Evolutionary conservation across 2,329 filamentous ascomycete genomes (phyloP), one percentile per base, ranked within the genome.

Genomic region (Metarhizium rileyi): DNA sequence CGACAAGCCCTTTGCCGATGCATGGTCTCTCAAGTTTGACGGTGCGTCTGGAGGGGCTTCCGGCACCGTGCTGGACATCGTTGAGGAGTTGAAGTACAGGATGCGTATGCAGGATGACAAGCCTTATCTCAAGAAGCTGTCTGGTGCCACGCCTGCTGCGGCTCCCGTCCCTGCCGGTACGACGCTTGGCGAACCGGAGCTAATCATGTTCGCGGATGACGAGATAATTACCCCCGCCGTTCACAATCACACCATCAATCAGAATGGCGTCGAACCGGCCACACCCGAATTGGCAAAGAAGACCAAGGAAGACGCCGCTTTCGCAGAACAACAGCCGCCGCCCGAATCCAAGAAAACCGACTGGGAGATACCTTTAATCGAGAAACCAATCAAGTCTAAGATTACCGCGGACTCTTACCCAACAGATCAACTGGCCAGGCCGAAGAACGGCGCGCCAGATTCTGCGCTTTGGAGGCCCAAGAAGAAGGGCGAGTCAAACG

Each of bases 61-160:
- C 16, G 27, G 14, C 26, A 42, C 45, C 6, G 40, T 52, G 27
- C 20, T 52, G 10, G 51, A 48, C 12, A 48, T 52, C n/a, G 51
- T 52, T 4, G 51, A 52, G 22, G 51, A 52, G 16, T 52, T 52
- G 28, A 52, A 48, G 16, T 30, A 43, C 28, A 50, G 18, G 41
- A 28, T 52, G 23, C 33, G 48, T 20, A 44, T 25, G 26, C 20
- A 44, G 16, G 41, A 30, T 3, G 41, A 42, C 41, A 20, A 18
- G 23, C 12, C 7, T 4, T 44, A 30, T 25, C 44, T 12, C 22
- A 40, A 50, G 27, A 26, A 41, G 20, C 26, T 18, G n/a, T 25
- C 38, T 18, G 38, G 18, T 23, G 38, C 22, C 4, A 18, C 20
- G 14, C 20, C 38, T 20, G 38, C 38, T 16, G 7, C 36, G 7